Evolutionary conservation across 208 protist species (phyloP).

Genomic region (Leishmania mexicana): DNA sequence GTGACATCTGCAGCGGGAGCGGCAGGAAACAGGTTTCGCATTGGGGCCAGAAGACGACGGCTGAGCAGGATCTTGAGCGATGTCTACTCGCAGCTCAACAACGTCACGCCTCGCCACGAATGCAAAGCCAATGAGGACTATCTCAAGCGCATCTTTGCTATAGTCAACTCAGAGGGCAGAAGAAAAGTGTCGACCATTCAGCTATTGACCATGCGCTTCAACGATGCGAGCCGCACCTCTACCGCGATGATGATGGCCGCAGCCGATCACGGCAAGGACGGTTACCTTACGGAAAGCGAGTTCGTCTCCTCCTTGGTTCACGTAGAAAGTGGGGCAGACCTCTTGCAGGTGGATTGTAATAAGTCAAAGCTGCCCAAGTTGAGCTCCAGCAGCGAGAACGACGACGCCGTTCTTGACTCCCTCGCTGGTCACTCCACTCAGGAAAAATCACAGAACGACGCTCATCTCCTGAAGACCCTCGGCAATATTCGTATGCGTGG

Average conservation of each 20-base stretch:
- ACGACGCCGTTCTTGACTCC: not conserved
- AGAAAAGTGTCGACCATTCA: constrained; percentile 10
- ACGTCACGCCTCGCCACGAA: constrained; percentile 10
- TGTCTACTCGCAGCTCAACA: constrained; percentile 28
- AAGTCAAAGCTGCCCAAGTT: constrained; percentile 10
- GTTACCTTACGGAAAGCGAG: constrained; percentile 36
- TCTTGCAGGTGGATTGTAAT: constrained; percentile 30
- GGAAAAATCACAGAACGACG: not conserved
- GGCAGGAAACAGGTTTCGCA: constrained; percentile 16
- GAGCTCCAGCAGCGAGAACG: constrained; percentile 1
- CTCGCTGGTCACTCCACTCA: not conserved
- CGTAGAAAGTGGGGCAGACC: constrained; percentile 26
- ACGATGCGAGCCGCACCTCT: constrained; percentile 11
- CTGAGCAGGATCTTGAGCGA: constrained; percentile 46
- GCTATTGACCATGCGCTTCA: constrained; percentile 6
- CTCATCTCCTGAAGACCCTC: not conserved
- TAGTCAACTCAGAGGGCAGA: constrained; percentile 8
- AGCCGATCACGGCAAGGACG: constrained; percentile 36
- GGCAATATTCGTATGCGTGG: constrained; percentile 26
- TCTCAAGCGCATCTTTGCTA: constrained; percentile 25
- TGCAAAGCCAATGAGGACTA: constrained; percentile 21
- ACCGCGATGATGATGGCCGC: constrained; percentile 29
- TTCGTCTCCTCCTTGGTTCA: constrained; percentile 45
- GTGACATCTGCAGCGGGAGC: not conserved
- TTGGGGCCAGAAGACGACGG: constrained; percentile 27